Conservation (phyloP, 2,329 filamentous ascomycete species). For the Madurella fahalii region DNA sequence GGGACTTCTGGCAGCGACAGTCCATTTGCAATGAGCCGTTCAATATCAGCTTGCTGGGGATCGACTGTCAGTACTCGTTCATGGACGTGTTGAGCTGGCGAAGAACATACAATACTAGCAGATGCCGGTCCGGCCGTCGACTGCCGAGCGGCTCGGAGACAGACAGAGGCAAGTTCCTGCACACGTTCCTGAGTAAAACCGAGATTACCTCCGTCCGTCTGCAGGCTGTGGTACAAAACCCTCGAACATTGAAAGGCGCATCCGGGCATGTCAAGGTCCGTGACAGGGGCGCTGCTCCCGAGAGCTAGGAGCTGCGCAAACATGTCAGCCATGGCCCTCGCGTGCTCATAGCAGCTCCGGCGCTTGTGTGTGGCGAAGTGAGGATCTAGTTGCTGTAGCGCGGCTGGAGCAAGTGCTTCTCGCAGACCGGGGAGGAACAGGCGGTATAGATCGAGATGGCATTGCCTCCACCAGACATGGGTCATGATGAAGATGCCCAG, state of each 20-base stretch:
- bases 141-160: conserved; percentile 47
- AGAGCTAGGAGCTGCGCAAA: conserved; percentile 50
- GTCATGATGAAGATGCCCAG: conserved; percentile 58
- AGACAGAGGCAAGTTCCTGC: conserved; percentile 47
- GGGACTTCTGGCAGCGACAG: conserved; percentile 16
- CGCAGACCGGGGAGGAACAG: conserved; percentile 49
- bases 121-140: conserved; percentile 50
- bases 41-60: conserved; percentile 41
- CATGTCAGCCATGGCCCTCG: conserved; percentile 52
- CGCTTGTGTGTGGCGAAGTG: conserved; percentile 47
- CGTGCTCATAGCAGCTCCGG: conserved; percentile 50
- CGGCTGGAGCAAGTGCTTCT: conserved; percentile 44
- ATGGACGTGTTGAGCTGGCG: no score
- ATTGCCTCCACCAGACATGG: conserved; percentile 57
- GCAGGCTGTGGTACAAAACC: conserved; percentile 49
- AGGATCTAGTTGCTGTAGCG: conserved; percentile 44
- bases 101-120: conserved; percentile 40
- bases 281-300: conserved; percentile 47
- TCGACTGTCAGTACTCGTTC: not conserved
- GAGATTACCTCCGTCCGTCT: conserved; percentile 41
- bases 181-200: conserved; percentile 44
- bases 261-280: conserved; percentile 52
- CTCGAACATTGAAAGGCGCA: conserved; percentile 54
- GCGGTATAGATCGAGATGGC: conserved; percentile 54
- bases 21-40: conserved; percentile 42